phyloP scores from a whole-genome alignment of 768 basidiomycete genomes.

The Panaeolus cyanescens region DNA sequence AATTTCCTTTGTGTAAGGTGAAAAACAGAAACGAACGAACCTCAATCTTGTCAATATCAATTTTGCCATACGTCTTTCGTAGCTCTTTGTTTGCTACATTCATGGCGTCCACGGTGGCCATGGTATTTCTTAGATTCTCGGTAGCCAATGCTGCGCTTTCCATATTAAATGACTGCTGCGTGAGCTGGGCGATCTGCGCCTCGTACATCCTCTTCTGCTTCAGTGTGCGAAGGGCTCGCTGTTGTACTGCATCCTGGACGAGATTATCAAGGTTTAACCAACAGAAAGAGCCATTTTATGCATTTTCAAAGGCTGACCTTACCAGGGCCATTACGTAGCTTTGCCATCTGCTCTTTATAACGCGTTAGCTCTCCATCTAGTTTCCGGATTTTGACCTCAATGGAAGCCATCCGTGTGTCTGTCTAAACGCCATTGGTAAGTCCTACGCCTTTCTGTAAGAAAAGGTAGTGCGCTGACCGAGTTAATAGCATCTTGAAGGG shows the following conservation, averaged over 20 bases:
- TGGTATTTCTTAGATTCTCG: constrained; percentile 98
- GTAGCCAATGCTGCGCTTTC: constrained; percentile 93
- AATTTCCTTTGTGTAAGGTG: neutral
- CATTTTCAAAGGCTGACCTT: constrained; percentile 59
- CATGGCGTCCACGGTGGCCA: constrained; percentile 99
- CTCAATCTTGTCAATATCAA: constrained; percentile 98
- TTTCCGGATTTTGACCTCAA: constrained; percentile 97
- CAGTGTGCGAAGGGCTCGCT: constrained; percentile 89
- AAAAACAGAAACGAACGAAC: constrained; percentile 44
- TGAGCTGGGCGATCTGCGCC: constrained; percentile 82
- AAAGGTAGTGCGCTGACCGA: constrained; percentile 53
- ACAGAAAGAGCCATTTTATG: too few species aligned
- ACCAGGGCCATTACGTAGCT: constrained; percentile 90
- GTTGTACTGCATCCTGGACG: constrained; percentile 82
- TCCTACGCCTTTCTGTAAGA: constrained; percentile 6
- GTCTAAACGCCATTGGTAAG: constrained; percentile 58
- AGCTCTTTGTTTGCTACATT: constrained; percentile 94
- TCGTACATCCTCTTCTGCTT: constrained; percentile 99
- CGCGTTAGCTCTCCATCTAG: constrained; percentile 89
- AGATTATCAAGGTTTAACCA: neutral
- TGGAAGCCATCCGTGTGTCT: constrained; percentile 80
- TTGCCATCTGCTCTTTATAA: constrained; percentile 96
- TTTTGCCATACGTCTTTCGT: constrained; percentile 95
- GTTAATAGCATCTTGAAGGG: constrained; percentile 90
- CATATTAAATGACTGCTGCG: constrained; percentile 98